Base-by-base conservation (phyloP, 2,329 filamentous ascomycete species). In the Zymoseptoria passerinii region DNA sequence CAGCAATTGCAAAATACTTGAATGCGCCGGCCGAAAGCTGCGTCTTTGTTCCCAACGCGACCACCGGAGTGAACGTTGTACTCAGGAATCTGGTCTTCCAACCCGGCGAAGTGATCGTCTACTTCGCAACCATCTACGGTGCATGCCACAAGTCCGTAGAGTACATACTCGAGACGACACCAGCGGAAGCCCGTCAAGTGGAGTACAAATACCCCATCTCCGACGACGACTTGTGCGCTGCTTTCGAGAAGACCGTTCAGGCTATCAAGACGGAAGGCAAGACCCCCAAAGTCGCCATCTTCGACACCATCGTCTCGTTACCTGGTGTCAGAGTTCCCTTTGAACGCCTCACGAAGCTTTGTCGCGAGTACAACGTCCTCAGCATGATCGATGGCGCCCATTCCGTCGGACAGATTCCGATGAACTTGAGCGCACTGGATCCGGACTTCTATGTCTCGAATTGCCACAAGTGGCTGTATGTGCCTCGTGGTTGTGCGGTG, bases 381-480 rank as follows among this genome's bases (percentile, higher is more conserved):
- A 91, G 87, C 66, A 76, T 90, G 19, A 78, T 96, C 44, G 92
- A 97, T 70, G 92, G 83, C 16, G 92, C 92, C 0, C 92, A 97
- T 73, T 87, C 87, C 1, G 76, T 95, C 23, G 92, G 92, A 1
- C 87, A 94, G 73, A 80, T 96, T 7, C 78, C 81, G 0, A 72
- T 96, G 7, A 83, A 95, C 71, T 74, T 96, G 13, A 63, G 70
- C 0, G 72, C 74, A 3, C 75, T 91, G 2, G 82, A 91, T 62
- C 86, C 90, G 0, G 92, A 96, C 72, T 96, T 95, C 75, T 89
- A 95, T 68, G 81, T 92, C 13, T 87, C 81, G 57, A 96, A 96
- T 72, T 89, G 85, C 66, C 89, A 95, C 77, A 95, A 95, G 71
- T 97, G 92, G 92, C 83, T 96, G 7, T 86, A 84, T 68, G 83